A percentile compares a stretch with the other conserved stretches of the same genome.
Conservation (phyloP, 768 basidiomycete species). For the Hebeloma cylindrosporum region DNA sequence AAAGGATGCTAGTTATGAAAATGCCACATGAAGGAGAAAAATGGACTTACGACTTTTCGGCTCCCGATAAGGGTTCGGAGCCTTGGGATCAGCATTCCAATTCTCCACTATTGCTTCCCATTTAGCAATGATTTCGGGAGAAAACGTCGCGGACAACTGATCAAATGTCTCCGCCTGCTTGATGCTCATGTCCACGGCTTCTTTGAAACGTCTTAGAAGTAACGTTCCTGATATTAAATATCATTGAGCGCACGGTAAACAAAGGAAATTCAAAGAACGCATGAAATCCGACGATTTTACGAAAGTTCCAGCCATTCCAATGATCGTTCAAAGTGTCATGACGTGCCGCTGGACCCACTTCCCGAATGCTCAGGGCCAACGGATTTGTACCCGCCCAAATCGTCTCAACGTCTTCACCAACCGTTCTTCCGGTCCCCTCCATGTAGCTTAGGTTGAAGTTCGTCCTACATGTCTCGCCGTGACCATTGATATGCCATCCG, state of each 20-base stretch:
- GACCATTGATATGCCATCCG: slow-evolving; percentile 38
- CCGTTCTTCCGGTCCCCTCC: slow-evolving; percentile 24
- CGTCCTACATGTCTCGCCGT: slow-evolving; percentile 28
- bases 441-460: slow-evolving; percentile 31
- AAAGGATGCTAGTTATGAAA: neutral
- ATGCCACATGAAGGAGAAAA: neutral
- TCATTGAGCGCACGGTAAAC: neutral
- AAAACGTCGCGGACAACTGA: slow-evolving; percentile 4
- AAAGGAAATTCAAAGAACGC: neutral
- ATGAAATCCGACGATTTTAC: slow-evolving; percentile 24
- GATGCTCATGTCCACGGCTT: slow-evolving; percentile 5
- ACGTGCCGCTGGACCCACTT: slow-evolving; percentile 35
- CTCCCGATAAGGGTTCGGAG: slow-evolving; percentile 18
- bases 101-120: slow-evolving; percentile 9
- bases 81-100: slow-evolving; percentile 5
- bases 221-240: neutral
- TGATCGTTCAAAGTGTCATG: slow-evolving; percentile 39
- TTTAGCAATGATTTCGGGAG: neutral
- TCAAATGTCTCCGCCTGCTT: slow-evolving; percentile 9
- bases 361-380: slow-evolving; percentile 29
- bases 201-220: slow-evolving; percentile 6
- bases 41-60: slow-evolving; percentile 3
- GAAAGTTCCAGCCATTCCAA: slow-evolving; percentile 35
- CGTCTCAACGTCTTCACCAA: slow-evolving; percentile 36
- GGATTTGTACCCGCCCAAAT: slow-evolving; percentile 37